Conservation (phyloP, 495 filamentous ascomycete species). For the Neohortaea acidophila region DNA sequence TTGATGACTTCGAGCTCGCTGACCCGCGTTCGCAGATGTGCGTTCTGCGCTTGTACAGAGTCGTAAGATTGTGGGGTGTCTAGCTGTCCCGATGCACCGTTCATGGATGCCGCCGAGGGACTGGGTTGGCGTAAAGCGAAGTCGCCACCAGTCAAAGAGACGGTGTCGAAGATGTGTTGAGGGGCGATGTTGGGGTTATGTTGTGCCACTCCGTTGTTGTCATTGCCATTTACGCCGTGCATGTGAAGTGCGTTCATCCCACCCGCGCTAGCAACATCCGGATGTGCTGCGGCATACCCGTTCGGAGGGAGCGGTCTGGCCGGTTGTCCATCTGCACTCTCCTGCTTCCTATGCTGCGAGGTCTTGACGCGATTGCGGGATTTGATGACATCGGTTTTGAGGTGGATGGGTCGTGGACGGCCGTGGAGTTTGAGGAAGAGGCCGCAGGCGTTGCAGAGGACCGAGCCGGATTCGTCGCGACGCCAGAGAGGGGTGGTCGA, state of each 20-base stretch:
- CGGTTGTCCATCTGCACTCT: conserved; percentile 11
- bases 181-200: conserved; percentile 55
- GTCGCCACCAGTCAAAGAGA: conserved; percentile 46
- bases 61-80: conserved; percentile 62
- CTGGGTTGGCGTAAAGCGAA: conserved; percentile 50
- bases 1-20: conserved; percentile 87
- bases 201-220: conserved; percentile 23
- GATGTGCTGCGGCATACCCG: conserved; percentile 41
- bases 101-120: conserved; percentile 43
- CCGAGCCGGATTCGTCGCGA: conserved; percentile 84
- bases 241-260: background rate
- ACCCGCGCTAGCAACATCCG: conserved; percentile 31
- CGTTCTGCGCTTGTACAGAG: conserved; percentile 23
- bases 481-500: conserved; percentile 95
- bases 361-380: conserved; percentile 97
- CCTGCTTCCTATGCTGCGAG: conserved; percentile 80
- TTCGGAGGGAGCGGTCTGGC: conserved; percentile 19
- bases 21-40: conserved; percentile 23
- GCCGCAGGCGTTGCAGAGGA: conserved; percentile 98
- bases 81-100: conserved; percentile 42
- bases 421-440: conserved; percentile 94
- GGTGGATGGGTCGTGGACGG: conserved; percentile 76
- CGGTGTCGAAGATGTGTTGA: conserved; percentile 64
- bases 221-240: conserved; percentile 27
- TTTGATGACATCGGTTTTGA: conserved; percentile 99